Evolutionary conservation across 2,329 filamentous ascomycete species (phyloP), one percentile per base, ranked within the genome.

Genomic region (Verticillium longisporum): DNA sequence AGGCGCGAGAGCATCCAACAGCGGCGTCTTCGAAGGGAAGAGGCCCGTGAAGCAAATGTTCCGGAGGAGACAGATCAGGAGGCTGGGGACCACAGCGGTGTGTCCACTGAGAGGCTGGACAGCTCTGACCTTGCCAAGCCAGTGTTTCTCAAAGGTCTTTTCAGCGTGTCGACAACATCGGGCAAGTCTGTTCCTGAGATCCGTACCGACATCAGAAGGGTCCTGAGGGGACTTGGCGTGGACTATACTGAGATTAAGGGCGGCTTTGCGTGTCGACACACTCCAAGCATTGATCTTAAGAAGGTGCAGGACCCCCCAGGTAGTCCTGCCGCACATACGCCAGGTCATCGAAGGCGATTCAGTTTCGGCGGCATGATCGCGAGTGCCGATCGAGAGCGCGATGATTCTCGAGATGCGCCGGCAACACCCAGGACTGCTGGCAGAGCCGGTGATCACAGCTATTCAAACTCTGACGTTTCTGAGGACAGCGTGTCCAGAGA

Each of bases 161-260:
- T 99, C 77, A 98, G 94, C 69, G 95, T 98, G 60, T 96, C 92
- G 4, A 99, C 95, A 0, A 99, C 95, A 6, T 97, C 92, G 61
- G 95, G 88, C 70, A 96, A 96, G 71, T 91, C 94, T 1, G 85
- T 98, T 11, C 80, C 87, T 1, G 87, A 92, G 62, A 99, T 99
- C 64, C 87, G 94, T 45, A 80, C 87, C 6, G 95, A 99, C 71
- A 91, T 99, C 67, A 96, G 96, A 70, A 85, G 94, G 57, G 95
- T 98, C 2, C 77, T 99, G 59, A 89, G 88, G 66, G 88, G 94
- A 72, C 84, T 98, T 15, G 90, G 91, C 15, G 92, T 98, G n/a
- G 90, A 96, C 13, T 97, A 91, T 71, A 86, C 83, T 3, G 94
- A 98, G 74, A 97, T 98, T 72, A 91, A 90, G 73, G 94, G 94